Percentiles rank a stretch among this genome's conserved stretches.
These are phyloP conservation scores for Neofusicoccum laricinum DNA, from an alignment of 2,329 filamentous ascomycete species.

Conservation along the genomic window DNA sequence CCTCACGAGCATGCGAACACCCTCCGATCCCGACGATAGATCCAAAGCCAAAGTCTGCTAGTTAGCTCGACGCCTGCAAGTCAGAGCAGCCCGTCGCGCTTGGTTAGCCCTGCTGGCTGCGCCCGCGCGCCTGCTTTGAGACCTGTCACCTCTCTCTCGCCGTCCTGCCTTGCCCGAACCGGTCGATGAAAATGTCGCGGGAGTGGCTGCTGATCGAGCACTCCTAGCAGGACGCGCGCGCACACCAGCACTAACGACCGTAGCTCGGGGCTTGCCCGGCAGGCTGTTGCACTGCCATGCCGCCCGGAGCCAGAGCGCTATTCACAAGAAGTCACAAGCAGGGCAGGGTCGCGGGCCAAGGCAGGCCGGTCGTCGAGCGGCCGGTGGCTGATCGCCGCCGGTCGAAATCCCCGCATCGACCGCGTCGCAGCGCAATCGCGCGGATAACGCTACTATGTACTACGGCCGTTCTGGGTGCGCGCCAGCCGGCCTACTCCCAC, in stretches of 20 bases:
- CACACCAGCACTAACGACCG: not conserved
- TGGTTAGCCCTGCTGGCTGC: too few relatives aligned
- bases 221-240: too few relatives aligned
- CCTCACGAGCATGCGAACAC: constrained; percentile 12
- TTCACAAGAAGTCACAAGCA: not conserved
- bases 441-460: too few relatives aligned
- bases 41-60: not conserved
- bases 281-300: not conserved
- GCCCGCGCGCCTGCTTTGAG: not conserved
- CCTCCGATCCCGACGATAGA: constrained; percentile 3
- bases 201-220: constrained; percentile 5
- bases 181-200: not conserved
- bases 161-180: not conserved
- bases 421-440: constrained; percentile 1
- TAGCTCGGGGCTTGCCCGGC: not conserved
- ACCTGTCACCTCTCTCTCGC: not conserved
- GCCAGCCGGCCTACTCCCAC: too few relatives aligned
- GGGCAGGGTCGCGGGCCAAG: not conserved
- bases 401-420: not conserved
- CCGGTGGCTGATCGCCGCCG: not conserved
- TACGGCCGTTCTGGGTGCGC: not conserved
- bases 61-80: not conserved
- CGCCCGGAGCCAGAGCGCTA: too few relatives aligned
- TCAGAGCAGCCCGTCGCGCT: not conserved
- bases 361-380: not conserved